Evolutionary conservation across 2,329 filamentous ascomycete genomes (phyloP).

Genomic region (Diplodia scrobiculata): DNA sequence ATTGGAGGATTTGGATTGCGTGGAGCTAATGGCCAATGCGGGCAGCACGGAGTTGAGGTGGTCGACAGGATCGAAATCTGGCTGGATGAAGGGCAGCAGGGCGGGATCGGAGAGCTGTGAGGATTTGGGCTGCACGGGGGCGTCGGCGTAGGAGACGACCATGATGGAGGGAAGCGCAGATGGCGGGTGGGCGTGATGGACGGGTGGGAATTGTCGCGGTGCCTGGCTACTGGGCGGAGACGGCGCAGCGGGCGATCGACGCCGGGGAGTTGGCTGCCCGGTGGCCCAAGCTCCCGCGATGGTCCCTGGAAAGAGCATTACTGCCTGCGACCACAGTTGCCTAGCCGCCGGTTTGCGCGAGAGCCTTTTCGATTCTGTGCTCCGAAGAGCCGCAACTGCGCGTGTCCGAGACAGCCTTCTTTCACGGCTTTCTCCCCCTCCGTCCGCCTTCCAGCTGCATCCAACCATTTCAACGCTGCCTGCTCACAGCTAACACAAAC

Average conservation of each 20-base stretch:
- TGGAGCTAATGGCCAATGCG: constrained; percentile 57
- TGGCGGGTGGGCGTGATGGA: not conserved
- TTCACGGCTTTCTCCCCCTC: not conserved
- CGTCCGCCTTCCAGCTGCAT: not conserved
- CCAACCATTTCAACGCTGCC: not conserved
- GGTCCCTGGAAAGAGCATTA: not conserved
- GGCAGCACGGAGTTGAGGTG: constrained; percentile 83
- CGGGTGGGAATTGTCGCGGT: not conserved
- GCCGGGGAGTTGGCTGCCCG: not conserved
- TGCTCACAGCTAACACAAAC: not conserved
- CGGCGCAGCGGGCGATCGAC: not conserved
- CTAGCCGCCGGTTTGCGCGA: not conserved
- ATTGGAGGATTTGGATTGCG: constrained; percentile 44
- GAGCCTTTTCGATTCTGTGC: not conserved
- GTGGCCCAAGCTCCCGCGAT: not conserved
- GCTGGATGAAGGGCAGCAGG: constrained; percentile 72
- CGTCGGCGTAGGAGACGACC: constrained; percentile 2
- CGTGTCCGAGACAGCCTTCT: not conserved
- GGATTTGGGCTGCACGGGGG: constrained; percentile 34
- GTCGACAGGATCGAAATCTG: constrained; percentile 77
- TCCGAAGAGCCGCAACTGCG: not conserved
- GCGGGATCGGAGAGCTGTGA: constrained; percentile 70
- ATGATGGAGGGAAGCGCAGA: not conserved
- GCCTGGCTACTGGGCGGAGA: too few relatives aligned
- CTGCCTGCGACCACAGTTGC: constrained; percentile 1